phyloP scores from a whole-genome alignment of 495 filamentous ascomycete species.

The Chaetomium fimeti region DNA sequence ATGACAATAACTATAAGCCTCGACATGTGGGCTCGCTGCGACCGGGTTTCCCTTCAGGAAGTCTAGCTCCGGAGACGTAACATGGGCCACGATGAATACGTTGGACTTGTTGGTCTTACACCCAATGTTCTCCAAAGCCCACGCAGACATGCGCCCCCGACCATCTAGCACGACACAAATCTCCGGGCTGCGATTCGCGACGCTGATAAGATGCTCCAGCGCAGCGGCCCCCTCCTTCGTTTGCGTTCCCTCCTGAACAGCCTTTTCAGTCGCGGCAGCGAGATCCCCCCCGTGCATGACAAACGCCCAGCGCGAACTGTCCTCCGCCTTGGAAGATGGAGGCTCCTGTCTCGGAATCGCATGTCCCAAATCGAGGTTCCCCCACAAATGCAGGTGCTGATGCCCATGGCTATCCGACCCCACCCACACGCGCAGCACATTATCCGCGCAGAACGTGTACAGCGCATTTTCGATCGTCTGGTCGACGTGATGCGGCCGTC shows the following conservation, averaged over 20 bases:
- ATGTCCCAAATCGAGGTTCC: slow-evolving; percentile 71
- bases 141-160: slow-evolving; percentile 84
- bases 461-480: slow-evolving; percentile 84
- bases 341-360: slow-evolving; percentile 65
- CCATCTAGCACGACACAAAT: slow-evolving; percentile 84
- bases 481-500: slow-evolving; percentile 67
- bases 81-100: slow-evolving; percentile 86
- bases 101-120: slow-evolving; percentile 65
- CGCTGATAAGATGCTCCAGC: slow-evolving; percentile 79
- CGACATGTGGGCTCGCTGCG: slow-evolving; percentile 55
- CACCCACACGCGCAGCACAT: slow-evolving; percentile 79
- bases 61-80: slow-evolving; percentile 61
- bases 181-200: slow-evolving; percentile 83
- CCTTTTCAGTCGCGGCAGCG: slow-evolving; percentile 68
- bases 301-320: slow-evolving; percentile 65
- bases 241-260: slow-evolving; percentile 58
- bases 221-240: slow-evolving; percentile 64
- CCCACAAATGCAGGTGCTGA: slow-evolving; percentile 75
- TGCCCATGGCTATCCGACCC: slow-evolving; percentile 69
- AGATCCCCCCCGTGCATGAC: slow-evolving; percentile 85
- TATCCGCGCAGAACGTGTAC: slow-evolving; percentile 90
- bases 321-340: slow-evolving; percentile 32
- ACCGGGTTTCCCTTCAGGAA: slow-evolving; percentile 51
- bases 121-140: slow-evolving; percentile 89
- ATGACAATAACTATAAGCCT: slow-evolving; percentile 71